A percentile compares a stretch with the other conserved stretches of the same genome.
These are phyloP conservation scores for Eurotiales sp. DNA, from an alignment of 2,329 filamentous ascomycete species.

Conservation along the genomic window DNA sequence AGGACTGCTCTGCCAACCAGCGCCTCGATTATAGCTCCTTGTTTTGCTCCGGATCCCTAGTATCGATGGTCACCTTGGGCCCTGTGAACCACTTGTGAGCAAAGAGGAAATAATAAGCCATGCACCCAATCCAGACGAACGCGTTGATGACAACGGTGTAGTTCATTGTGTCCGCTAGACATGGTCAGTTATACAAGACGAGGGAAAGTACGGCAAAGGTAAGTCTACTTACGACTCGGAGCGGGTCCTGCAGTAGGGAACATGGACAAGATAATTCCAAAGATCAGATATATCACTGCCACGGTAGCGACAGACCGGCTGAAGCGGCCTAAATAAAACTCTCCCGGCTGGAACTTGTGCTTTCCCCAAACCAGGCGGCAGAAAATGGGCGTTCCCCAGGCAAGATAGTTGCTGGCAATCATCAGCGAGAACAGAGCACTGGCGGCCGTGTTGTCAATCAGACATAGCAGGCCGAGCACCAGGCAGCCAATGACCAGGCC, in stretches of 20 bases:
- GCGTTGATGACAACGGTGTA: constrained; percentile 61
- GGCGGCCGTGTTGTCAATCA: constrained; percentile 57
- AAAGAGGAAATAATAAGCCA: constrained; percentile 54
- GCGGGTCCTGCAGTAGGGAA: constrained; percentile 55
- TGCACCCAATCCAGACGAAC: constrained; percentile 54
- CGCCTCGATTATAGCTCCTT: too few relatives aligned
- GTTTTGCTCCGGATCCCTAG: too few relatives aligned
- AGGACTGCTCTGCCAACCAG: too few relatives aligned
- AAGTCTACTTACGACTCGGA: constrained; percentile 43
- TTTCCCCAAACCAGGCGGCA: constrained; percentile 55
- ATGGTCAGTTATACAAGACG: constrained; percentile 10
- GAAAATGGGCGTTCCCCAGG: constrained; percentile 58
- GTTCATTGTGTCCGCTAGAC: constrained; percentile 51
- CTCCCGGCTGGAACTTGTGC: constrained; percentile 54
- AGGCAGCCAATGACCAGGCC: constrained; percentile 50
- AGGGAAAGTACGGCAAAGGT: background rate
- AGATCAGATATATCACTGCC: constrained; percentile 40
- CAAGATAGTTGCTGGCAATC: constrained; percentile 59
- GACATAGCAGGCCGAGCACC: constrained; percentile 55
- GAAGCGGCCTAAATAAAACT: constrained; percentile 55
- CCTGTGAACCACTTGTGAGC: constrained; percentile 59
- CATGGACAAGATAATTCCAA: constrained; percentile 54
- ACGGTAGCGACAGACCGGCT: constrained; percentile 52
- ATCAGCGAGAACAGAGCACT: constrained; percentile 57
- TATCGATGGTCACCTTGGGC: constrained; percentile 52